A percentile compares a stretch with the other conserved stretches of the same genome.
These are phyloP conservation scores for Meyerozyma guilliermondii DNA, from an alignment of 1,139 yeast species.

Conservation along the genomic window DNA sequence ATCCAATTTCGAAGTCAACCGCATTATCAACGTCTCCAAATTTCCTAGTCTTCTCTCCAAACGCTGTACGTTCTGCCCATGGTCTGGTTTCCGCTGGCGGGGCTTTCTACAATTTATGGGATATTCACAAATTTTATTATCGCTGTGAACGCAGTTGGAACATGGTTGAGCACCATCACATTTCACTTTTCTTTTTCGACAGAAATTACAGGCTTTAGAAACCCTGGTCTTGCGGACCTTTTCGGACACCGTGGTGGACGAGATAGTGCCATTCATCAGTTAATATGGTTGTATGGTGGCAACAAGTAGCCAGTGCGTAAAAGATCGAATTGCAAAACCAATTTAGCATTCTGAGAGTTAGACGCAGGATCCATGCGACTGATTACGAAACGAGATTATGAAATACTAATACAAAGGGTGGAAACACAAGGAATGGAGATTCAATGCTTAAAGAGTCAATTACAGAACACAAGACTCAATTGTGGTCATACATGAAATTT, in stretches of 20 bases:
- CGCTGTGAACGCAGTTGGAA: slow-evolving; percentile 18
- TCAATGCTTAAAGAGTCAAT: too few species aligned
- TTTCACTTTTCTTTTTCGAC: slow-evolving; percentile 20
- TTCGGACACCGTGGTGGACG: not conserved
- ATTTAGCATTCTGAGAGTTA: too few species aligned
- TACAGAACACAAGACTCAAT: too few species aligned
- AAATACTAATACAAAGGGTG: too few species aligned
- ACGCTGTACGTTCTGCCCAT: not conserved
- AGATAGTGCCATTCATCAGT: too few species aligned
- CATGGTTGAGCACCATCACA: slow-evolving; percentile 23
- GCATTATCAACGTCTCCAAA: not conserved
- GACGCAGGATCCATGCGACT: too few species aligned
- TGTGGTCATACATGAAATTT: too few species aligned
- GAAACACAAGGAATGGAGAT: too few species aligned
- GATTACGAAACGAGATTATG: too few species aligned
- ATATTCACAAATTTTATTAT: slow-evolving; percentile 21
- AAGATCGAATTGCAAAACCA: too few species aligned
- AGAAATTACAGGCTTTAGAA: slow-evolving; percentile 20
- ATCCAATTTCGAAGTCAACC: not conserved
- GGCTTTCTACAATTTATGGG: not conserved
- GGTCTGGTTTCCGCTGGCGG: not conserved
- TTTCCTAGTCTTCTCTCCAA: not conserved
- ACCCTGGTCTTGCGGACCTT: slow-evolving; percentile 8
- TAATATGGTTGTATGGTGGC: too few species aligned
- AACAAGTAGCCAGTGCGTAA: too few species aligned